Evolutionary conservation across 2,329 filamentous ascomycete species (phyloP), one percentile per base, ranked within the genome.

Genomic region (Ophiocordyceps australis): DNA sequence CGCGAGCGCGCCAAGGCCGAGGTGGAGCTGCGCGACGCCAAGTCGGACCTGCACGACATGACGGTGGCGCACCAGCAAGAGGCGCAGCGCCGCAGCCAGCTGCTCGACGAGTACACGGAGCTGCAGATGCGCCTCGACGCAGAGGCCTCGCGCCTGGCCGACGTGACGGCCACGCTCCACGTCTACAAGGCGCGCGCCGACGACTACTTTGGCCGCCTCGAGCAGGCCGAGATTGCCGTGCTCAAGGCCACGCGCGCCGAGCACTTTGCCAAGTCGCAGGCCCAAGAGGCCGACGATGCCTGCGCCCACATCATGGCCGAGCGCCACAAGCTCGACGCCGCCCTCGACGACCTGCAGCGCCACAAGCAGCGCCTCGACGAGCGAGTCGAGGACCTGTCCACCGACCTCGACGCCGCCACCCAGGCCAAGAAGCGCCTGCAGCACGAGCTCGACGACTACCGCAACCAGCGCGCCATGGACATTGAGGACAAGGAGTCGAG

Each of bases 371-470:
- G 79, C 22, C 74, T 86, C 24, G 86, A 95, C 42, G 86, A 92
- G 55, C 78, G 75, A 42, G 63, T 94, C 25, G 86, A 95, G 44
- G 86, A 98, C 44, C 59, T 93, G 23, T 80, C 81, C 14, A 86
- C 86, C 1, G 86, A 98, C 45, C 65, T 94, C 7, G 77, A 91
- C 32, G 74, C 74, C 13, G 81, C 79, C 3, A 59, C 81, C 12
- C 85, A 94, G 54, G 73, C 82, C 13, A 93, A 93, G 64, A 92
- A 85, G 54, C 72, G 86, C 31, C 72, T 95, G 14, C 86, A 98
- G 49, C 85, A 95, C 44, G 86, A 98, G 55, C 74, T 98, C 3
- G 86, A 95, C 50, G 86, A 98, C 50, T 98, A 95, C 57, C 74
- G 89, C 32, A 92, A 75, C 45, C 85, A 94, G 50, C 73, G 86